Evolutionary conservation across 2,329 filamentous ascomycete species (phyloP).

Genomic region (Fusarium fracticaudum): DNA sequence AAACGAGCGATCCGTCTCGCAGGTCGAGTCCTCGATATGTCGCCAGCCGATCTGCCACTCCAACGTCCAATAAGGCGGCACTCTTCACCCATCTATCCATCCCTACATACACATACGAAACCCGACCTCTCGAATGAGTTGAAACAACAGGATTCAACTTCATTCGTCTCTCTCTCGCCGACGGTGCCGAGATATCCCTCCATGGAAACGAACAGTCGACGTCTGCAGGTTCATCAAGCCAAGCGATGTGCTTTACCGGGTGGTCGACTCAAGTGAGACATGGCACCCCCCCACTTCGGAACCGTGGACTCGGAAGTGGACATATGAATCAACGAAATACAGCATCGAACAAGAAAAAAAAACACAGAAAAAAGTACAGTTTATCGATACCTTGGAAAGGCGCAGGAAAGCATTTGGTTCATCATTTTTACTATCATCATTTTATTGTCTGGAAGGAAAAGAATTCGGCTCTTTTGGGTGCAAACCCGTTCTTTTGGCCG

Average conservation of each 20-base stretch:
- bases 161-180: constrained; percentile 12
- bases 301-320: neutral
- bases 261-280: constrained; percentile 30
- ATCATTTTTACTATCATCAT: neutral
- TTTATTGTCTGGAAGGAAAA: constrained; percentile 32
- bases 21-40: constrained; percentile 17
- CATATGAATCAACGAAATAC: constrained; percentile 27
- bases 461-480: constrained; percentile 38
- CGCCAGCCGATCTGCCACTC: constrained; percentile 20
- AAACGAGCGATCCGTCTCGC: constrained; percentile 5
- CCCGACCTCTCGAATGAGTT: constrained; percentile 20
- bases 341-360: constrained; percentile 18
- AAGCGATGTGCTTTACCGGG: constrained; percentile 17
- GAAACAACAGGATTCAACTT: constrained; percentile 9
- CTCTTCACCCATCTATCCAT: neutral
- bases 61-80: constrained; percentile 19
- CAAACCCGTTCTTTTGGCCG: constrained; percentile 36
- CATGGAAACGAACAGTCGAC: constrained; percentile 5
- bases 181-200: neutral
- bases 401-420: constrained; percentile 19
- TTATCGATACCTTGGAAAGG: constrained; percentile 27
- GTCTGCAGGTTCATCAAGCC: constrained; percentile 16
- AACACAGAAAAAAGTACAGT: constrained; percentile 23
- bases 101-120: constrained; percentile 19
- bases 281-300: constrained; percentile 25